Base-by-base conservation (phyloP, 306 rosid species). In the Prunus mume region DNA sequence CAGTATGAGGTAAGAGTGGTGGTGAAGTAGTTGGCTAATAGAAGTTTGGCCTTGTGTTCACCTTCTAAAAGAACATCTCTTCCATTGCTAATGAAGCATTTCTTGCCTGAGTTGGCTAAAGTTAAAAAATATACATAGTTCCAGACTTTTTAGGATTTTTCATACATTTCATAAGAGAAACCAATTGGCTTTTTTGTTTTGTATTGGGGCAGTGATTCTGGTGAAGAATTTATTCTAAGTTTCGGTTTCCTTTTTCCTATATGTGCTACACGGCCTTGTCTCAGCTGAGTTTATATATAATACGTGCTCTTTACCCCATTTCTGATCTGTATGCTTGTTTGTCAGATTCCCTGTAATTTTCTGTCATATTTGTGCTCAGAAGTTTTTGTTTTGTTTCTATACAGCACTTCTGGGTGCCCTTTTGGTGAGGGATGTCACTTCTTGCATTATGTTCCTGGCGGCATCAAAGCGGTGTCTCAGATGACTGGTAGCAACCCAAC, bases 321-420 rank as follows among this genome's bases (percentile, higher is more conserved):
- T 63, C 45, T 63, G n/a, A 63, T 30, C 6, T 25, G 24, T 60
- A 60, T 30, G 17, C 64, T 22, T 22, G 64, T 24, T 58, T 11
- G 9, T 63, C 22, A 30, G 22, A 65, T 34, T 65, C 24, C 18
- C 9, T 38, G 25, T 17, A 5, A 38, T 32, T 34, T 34, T 18
- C 25, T 32, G 22, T 64, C 47, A 18, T 38, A 65, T 68, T 5
- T 56, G 19, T 68, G 50, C 41, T 50, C 38, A 58, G 32, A 34
- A 28, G 5, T 14, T 51, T 49, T 58, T 72, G 38, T 47, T n/a
- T 67, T 75, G 51, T 65, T 77, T 66, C 49, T 61, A 25, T 84
- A 89, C 95, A 91, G 98, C 83, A 91, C 98, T 70, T 91, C 98
- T 71, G 98, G 98, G 47, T 93, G 98, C 83, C 98, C 96, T 68